Conservation (phyloP, 2,329 filamentous ascomycete genomes). For the Colletotrichum tabaci region DNA sequence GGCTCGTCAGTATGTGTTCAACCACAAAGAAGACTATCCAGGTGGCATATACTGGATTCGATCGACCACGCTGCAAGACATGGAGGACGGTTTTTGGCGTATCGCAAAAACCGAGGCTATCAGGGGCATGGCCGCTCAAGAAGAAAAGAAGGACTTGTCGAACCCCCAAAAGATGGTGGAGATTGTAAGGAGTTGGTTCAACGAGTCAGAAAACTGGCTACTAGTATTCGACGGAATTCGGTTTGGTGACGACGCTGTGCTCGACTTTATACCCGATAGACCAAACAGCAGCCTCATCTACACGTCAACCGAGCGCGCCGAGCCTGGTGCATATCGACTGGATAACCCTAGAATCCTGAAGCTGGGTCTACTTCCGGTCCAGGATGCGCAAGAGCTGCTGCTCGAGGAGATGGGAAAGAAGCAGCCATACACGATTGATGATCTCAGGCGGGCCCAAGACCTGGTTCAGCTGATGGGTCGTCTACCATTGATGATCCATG, state of each 20-base stretch:
- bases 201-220: conserved; percentile 74
- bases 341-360: conserved; percentile 72
- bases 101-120: conserved; percentile 72
- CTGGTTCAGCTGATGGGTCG: conserved; percentile 75
- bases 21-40: conserved; percentile 70
- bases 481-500: conserved; percentile 78
- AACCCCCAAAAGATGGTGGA: conserved; percentile 66
- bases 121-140: conserved; percentile 57
- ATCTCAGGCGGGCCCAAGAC: conserved; percentile 71
- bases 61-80: conserved; percentile 71
- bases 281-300: conserved; percentile 76
- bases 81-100: conserved; percentile 75
- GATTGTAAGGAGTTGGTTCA: conserved; percentile 74
- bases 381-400: conserved; percentile 73
- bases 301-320: conserved; percentile 75
- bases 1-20: conserved; percentile 77
- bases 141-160: conserved; percentile 51
- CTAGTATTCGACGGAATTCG: conserved; percentile 77
- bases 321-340: conserved; percentile 68
- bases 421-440: conserved; percentile 67
- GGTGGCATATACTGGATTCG: conserved; percentile 81
- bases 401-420: conserved; percentile 74
- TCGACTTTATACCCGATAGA: conserved; percentile 75
- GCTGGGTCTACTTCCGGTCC: conserved; percentile 67
- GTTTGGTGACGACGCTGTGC: conserved; percentile 71